Percentiles rank a stretch among this genome's conserved stretches.
These are phyloP conservation scores for Lodderomyces metapsilosis DNA, from an alignment of 1,139 yeast species.

Conservation along the genomic window DNA sequence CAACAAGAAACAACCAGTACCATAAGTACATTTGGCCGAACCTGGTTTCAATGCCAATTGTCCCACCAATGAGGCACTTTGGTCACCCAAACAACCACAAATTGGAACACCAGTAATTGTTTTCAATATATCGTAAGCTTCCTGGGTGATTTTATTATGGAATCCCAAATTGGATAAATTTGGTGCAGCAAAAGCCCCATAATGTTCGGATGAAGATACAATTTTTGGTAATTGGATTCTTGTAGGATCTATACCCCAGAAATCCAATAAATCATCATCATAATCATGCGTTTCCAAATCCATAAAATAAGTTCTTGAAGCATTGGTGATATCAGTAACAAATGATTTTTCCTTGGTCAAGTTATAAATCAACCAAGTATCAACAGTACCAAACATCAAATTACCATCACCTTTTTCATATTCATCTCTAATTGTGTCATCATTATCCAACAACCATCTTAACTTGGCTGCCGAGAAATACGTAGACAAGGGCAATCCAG, in stretches of 20 bases:
- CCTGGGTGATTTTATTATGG: conserved; percentile 51
- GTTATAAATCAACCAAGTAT: conserved; percentile 90
- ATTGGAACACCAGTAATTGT: conserved; percentile 65
- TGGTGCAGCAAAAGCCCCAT: conserved; percentile 70
- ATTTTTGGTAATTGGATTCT: conserved; percentile 76
- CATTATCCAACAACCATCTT: conserved; percentile 86
- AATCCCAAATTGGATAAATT: conserved; percentile 50
- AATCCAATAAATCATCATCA: conserved; percentile 71
- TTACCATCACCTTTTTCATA: conserved; percentile 72
- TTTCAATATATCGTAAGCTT: conserved; percentile 49
- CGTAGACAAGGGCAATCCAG: conserved; percentile 88
- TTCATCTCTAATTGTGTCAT: conserved; percentile 62
- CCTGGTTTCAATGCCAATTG: conserved; percentile 84
- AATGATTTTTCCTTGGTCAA: conserved; percentile 70
- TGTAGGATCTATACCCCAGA: conserved; percentile 75
- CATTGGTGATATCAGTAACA: conserved; percentile 88
- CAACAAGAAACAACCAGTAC: conserved; percentile 90
- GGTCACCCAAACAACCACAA: conserved; percentile 93
- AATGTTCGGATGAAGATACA: conserved; percentile 75
- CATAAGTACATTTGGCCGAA: conserved; percentile 94
- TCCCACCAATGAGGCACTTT: conserved; percentile 90
- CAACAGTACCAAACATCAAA: conserved; percentile 91
- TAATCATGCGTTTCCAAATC: conserved; percentile 74
- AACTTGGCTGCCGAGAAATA: conserved; percentile 91
- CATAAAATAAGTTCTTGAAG: conserved; percentile 89